Percentiles rank a stretch among this genome's conserved stretches.
These are phyloP conservation scores for Leccinum boreale DNA, from an alignment of 768 basidiomycete species.

Conservation along the genomic window DNA sequence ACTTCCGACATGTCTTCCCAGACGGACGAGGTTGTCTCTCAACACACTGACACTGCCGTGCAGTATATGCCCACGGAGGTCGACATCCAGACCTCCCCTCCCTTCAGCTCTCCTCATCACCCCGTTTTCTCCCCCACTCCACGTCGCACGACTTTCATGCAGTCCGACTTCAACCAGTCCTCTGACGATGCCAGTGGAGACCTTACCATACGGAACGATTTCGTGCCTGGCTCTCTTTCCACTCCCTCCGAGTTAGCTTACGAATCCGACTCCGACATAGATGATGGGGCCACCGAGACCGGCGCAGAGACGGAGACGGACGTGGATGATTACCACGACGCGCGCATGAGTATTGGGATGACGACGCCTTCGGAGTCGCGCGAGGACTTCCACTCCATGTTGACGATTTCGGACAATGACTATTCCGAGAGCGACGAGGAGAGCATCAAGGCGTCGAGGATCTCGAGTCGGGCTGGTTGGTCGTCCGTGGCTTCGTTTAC, in stretches of 20 bases:
- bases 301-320: conserved; percentile 70
- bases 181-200: conserved; percentile 38
- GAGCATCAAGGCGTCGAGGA: conserved; percentile 68
- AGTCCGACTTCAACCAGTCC: conserved; percentile 38
- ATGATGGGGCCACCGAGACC: conserved; percentile 52
- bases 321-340: conserved; percentile 71
- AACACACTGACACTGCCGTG: conserved; percentile 42
- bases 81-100: conserved; percentile 34
- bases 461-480: conserved; percentile 34
- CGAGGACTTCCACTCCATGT: conserved; percentile 75
- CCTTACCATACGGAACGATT: conserved; percentile 30
- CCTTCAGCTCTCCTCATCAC: conserved; percentile 23
- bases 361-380: conserved; percentile 65
- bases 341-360: conserved; percentile 58
- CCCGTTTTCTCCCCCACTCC: conserved; percentile 21
- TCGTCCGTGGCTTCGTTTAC: conserved; percentile 24
- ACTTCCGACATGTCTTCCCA: conserved; percentile 42
- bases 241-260: conserved; percentile 29
- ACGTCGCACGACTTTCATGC: conserved; percentile 48
- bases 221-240: conserved; percentile 22
- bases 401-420: conserved; percentile 68
- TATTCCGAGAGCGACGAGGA: conserved; percentile 60
- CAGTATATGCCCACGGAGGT: conserved; percentile 41
- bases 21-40: conserved; percentile 41
- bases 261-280: conserved; percentile 43